These are phyloP conservation scores for Aspergillus haitiensis DNA, from an alignment of 495 filamentous ascomycete species.

Conservation along the genomic window DNA sequence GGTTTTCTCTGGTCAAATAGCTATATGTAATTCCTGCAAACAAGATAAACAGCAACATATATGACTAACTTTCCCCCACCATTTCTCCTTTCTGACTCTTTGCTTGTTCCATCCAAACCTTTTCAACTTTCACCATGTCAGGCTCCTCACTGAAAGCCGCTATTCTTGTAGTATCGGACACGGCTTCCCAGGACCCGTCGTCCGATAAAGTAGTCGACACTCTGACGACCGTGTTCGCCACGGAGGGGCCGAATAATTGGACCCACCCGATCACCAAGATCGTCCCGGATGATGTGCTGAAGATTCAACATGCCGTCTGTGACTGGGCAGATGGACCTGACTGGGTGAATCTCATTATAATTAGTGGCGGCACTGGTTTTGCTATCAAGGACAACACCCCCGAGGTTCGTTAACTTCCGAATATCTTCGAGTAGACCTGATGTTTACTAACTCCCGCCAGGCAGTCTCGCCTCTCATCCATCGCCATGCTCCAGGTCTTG, in stretches of 20 bases:
- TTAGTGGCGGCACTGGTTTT: conserved; percentile 94
- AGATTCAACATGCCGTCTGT: conserved; percentile 72
- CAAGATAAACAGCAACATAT: too few species aligned
- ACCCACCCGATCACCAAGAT: conserved; percentile 65
- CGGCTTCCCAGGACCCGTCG: conserved; percentile 78
- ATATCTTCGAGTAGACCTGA: not conserved
- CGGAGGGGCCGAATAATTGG: conserved; percentile 66
- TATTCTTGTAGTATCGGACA: conserved; percentile 89
- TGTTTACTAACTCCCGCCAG: conserved; percentile 41
- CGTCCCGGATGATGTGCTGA: conserved; percentile 72
- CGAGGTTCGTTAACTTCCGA: conserved; percentile 57
- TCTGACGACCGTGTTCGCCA: conserved; percentile 65
- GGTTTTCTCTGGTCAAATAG: too few species aligned
- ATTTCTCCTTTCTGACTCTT: not conserved
- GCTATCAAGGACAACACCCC: conserved; percentile 85
- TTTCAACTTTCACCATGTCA: conserved; percentile 18
- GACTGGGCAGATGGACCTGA: conserved; percentile 64
- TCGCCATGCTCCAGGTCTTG: conserved; percentile 82
- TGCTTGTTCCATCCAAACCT: not conserved
- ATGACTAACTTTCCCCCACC: not conserved
- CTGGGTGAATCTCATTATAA: conserved; percentile 72
- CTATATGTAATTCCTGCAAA: too few species aligned
- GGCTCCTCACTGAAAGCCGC: conserved; percentile 47
- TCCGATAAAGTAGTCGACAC: conserved; percentile 68
- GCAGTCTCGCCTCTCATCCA: conserved; percentile 80